Evolutionary conservation across 345 rosid species (phyloP), one percentile per base, ranked within the genome.

Genomic region (Sisymbrium altissimum): DNA sequence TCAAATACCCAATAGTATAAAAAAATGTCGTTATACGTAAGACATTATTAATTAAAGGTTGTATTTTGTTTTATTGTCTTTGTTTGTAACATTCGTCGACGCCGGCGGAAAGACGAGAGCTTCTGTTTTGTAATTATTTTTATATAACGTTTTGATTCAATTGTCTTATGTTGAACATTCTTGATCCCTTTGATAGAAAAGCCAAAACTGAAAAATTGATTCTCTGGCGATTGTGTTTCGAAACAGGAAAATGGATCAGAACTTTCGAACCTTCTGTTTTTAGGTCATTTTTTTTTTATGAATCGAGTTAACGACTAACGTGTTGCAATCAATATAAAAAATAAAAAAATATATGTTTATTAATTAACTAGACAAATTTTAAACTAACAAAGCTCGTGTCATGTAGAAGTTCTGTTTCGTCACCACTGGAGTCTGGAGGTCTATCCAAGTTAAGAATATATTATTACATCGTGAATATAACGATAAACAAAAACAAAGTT

Each of bases 21-120:
- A 23, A 7, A 46, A 36, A 59, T 7, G 53, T 71, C n/a, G 11
- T 35, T 46, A 5, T 58, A 23, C 8, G 46, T 21, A 15, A n/a
- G 9, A 57, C 35, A 17, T 27, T 27, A 27, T n/a, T 25, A 35
- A 9, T 9, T 11, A 10, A 23, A 13, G 8, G 39, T 27, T 60
- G 68, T 49, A 49, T 23, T 48, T 21, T 33, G 8, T 35, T 58
- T 45, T 49, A 7, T 68, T 33, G 45, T 55, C 30, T 40, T 53
- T 27, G 54, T 50, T 3, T 41, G 25, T 1, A 30, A 32, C 18
- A 30, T 36, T 58, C 2, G 36, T 59, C 36, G 54, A 66, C 52
- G 54, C 53, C 78, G 72, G 78, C 3, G 6, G 9, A 38, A 58
- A 38, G 61, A 66, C 61, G 61, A 49, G 36, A 18, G 54, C 55